phyloP scores from a whole-genome alignment of 1,139 yeast genomes.

The Pneumocystis murina region DNA sequence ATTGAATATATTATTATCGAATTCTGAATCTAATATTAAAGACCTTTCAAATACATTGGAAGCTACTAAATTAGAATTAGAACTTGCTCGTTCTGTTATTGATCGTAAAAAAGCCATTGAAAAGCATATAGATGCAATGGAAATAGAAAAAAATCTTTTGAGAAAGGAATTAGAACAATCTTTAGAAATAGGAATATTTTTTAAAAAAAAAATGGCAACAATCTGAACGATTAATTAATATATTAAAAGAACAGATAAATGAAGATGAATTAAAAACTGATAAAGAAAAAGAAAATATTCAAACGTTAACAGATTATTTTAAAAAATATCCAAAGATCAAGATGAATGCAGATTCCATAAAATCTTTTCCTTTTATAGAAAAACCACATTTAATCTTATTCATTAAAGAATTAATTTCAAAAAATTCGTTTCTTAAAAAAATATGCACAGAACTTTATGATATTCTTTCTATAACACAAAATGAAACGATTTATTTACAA shows the following conservation, averaged over 20 bases:
- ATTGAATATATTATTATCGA: background rate
- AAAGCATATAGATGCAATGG: background rate
- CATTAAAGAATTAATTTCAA: background rate
- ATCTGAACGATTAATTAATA: background rate
- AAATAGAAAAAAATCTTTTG: background rate
- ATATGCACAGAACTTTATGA: background rate
- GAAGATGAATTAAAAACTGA: background rate
- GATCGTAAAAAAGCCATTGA: background rate
- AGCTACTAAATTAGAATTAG: background rate
- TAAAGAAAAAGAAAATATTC: background rate
- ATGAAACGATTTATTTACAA: background rate
- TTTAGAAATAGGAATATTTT: background rate
- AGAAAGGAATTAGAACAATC: background rate
- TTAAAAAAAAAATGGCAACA: background rate
- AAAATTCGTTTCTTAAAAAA: background rate
- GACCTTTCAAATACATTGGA: background rate
- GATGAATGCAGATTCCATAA: background rate
- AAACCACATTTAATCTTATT: background rate
- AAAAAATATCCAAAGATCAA: background rate
- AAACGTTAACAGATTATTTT: background rate
- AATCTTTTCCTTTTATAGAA: background rate
- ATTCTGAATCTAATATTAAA: background rate
- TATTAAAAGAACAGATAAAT: background rate
- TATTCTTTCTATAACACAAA: background rate
- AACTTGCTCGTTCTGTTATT: background rate